Evolutionary conservation across 2,329 filamentous ascomycete species (phyloP).

Genomic region (Diaporthe sp.): DNA sequence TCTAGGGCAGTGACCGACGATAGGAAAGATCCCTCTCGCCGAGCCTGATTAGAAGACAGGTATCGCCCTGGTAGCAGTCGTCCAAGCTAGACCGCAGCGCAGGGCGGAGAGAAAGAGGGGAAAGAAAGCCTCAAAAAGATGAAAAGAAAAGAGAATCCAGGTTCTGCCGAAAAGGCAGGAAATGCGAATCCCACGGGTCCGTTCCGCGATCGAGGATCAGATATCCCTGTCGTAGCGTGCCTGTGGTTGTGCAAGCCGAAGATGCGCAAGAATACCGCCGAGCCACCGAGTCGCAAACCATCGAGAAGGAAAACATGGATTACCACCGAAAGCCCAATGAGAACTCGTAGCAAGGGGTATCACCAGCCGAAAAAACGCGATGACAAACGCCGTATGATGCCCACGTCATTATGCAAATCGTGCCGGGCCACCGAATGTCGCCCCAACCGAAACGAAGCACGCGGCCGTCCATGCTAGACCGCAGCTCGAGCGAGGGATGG

Average conservation of each 20-base stretch:
- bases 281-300: background rate
- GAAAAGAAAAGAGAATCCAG: background rate
- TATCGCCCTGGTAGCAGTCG: background rate
- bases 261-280: background rate
- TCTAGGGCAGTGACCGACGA: too few relatives aligned
- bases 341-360: background rate
- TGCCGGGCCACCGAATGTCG: too few relatives aligned
- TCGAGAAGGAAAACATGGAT: background rate
- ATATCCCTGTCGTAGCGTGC: accelerated
- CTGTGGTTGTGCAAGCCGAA: background rate
- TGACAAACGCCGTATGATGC: conserved; percentile 1
- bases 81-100: conserved; percentile 23
- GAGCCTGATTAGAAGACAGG: too few relatives aligned
- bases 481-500: too few relatives aligned
- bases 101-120: background rate
- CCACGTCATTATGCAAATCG: too few relatives aligned
- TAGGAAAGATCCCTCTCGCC: too few relatives aligned
- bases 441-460: too few relatives aligned
- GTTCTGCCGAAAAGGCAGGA: background rate
- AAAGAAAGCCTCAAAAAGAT: background rate
- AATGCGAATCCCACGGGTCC: background rate
- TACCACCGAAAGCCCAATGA: background rate
- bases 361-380: background rate
- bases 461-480: conserved; percentile 19
- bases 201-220: background rate